Evolutionary conservation across 164 flowering plant species (phyloP), one percentile per base, ranked within the genome.

Genomic region (Vitis riparia): DNA sequence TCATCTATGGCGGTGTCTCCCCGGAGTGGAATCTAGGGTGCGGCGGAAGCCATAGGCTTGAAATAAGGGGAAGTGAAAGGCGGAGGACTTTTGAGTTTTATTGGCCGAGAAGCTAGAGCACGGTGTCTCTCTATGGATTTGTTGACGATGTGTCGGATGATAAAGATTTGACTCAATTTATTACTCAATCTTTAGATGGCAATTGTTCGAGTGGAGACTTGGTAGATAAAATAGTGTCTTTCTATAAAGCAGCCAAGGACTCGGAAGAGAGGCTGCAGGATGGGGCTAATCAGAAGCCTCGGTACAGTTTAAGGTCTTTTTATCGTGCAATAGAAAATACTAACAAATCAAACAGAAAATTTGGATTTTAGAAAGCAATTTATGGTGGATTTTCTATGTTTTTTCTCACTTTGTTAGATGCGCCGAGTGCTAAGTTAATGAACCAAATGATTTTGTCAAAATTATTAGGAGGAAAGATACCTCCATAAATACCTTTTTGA

Each of bases 241-340:
- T 96, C 58, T 96, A 96, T 64, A 91, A 83, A 79, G 83, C 79
- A 60, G 92, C 89, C 66, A 96, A 91, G 78, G 85, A 81, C 23
- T 90, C 93, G 19, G 97, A 90, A 72, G 93, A 87, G 65, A 88
- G 79, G 76, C 78, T 93, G 73, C 97, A 88, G 77, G 98, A 96
- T 81, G 98, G 99, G 58, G 99, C 98, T 64, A 90, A 91, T 83
- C 98, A 93, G 85, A 93, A 89, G 82, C 98, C 99, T 32, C 99
- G 90, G 60, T 96, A 82, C 67, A 96, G 98, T 85, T 83, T 96
- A 73, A 85, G 99, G 79, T 96, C 99, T 71, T 86, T 96, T 48
- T 91, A 87, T 66, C 95, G 99, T 75, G 97, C 98, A 29, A 70
- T 93, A 51, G 97, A 90, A 69, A 93, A 86, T 63, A 79, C 83